Conservation (phyloP, 2,329 filamentous ascomycete species). For the Aspergillus alliaceus region DNA sequence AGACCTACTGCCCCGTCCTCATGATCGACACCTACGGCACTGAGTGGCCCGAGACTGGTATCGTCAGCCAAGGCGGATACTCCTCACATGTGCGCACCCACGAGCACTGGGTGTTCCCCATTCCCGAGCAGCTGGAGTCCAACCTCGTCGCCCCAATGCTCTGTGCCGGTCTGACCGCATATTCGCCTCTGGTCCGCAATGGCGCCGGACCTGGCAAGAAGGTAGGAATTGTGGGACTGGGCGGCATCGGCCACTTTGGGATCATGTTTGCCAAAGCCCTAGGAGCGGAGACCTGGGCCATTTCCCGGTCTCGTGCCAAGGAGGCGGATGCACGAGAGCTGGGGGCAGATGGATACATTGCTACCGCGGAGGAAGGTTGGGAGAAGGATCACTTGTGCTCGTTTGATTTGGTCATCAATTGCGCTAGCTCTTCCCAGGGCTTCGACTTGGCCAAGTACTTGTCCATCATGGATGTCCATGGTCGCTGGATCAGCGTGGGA, state of each 20-base stretch:
- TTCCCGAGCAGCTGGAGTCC: slow-evolving; percentile 67
- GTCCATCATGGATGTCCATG: slow-evolving; percentile 76
- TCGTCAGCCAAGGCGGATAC: slow-evolving; percentile 67
- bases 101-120: slow-evolving; percentile 69
- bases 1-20: slow-evolving; percentile 65
- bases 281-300: slow-evolving; percentile 62
- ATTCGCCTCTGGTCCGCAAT: slow-evolving; percentile 73
- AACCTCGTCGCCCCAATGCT: slow-evolving; percentile 73
- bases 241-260: slow-evolving; percentile 71
- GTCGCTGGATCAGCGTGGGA: slow-evolving; percentile 76
- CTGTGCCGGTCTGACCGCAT: slow-evolving; percentile 80
- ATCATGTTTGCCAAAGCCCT: slow-evolving; percentile 69
- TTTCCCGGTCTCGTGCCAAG: slow-evolving; percentile 61
- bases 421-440: slow-evolving; percentile 71
- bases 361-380: slow-evolving; percentile 60
- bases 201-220: slow-evolving; percentile 66
- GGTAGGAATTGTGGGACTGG: slow-evolving; percentile 47
- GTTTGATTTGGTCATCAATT: slow-evolving; percentile 69
- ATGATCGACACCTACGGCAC: slow-evolving; percentile 54
- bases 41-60: slow-evolving; percentile 59
- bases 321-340: slow-evolving; percentile 60
- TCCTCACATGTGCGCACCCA: slow-evolving; percentile 69
- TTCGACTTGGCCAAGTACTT: slow-evolving; percentile 67
- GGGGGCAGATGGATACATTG: slow-evolving; percentile 62
- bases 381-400: slow-evolving; percentile 54